Evolutionary conservation across 768 basidiomycete genomes (phyloP).

Genomic region (Gloeophyllum trabeum): DNA sequence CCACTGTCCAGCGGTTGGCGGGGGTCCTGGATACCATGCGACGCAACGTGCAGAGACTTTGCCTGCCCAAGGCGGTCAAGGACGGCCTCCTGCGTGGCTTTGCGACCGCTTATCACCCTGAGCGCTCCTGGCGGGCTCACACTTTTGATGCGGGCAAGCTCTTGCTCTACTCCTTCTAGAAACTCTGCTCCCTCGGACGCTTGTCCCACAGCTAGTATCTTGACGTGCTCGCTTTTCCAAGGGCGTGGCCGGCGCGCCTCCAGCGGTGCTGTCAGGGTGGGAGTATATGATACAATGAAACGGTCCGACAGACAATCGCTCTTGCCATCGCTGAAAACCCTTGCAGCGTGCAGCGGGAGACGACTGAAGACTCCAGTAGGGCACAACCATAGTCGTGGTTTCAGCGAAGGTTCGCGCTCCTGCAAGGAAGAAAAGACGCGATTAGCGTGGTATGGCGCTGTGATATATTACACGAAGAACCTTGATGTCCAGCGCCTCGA

Average conservation of each 20-base stretch:
- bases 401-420: neutral
- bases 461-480: neutral
- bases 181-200: neutral
- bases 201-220: neutral
- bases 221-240: neutral
- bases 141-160: neutral
- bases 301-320: neutral
- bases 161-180: neutral
- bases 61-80: neutral
- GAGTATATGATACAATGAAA: slow-evolving; percentile 4
- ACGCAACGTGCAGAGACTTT: slow-evolving; percentile 7
- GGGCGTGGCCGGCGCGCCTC: neutral
- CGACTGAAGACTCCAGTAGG: neutral
- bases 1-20: slow-evolving; percentile 5
- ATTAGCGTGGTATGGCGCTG: neutral
- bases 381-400: neutral
- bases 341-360: neutral
- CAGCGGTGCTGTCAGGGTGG: slow-evolving; percentile 2
- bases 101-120: neutral
- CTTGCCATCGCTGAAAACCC: neutral
- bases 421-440: neutral
- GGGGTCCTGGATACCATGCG: slow-evolving; percentile 8
- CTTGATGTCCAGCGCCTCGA: neutral
- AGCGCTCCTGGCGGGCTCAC: neutral
- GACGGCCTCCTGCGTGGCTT: neutral